Percentiles rank a stretch among this genome's conserved stretches.
phyloP scores from a whole-genome alignment of 2,329 filamentous ascomycete species.

The Apiospora koreana region DNA sequence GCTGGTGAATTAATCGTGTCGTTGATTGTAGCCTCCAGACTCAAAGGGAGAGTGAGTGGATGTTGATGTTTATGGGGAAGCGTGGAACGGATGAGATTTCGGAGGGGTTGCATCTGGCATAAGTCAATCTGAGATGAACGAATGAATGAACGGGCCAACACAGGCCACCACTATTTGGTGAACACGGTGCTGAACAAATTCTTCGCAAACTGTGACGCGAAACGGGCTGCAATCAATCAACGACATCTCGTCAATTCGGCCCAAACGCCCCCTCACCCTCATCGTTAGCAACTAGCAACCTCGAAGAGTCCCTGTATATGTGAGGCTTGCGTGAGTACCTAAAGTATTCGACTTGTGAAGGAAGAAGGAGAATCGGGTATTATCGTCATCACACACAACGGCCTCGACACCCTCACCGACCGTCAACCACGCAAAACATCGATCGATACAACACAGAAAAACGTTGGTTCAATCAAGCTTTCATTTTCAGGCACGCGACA shows the following conservation, averaged over 20 bases:
- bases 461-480: neutral
- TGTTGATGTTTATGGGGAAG: too few species aligned
- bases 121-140: neutral
- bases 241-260: neutral
- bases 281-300: neutral
- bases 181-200: constrained; percentile 8
- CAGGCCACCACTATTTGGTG: neutral
- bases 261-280: neutral
- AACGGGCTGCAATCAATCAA: neutral
- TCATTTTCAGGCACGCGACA: neutral
- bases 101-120: neutral
- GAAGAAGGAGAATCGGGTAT: neutral
- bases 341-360: neutral
- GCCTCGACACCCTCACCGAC: neutral
- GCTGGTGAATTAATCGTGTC: neutral
- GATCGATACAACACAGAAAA: neutral
- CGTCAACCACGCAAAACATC: neutral
- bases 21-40: neutral
- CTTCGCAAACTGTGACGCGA: constrained; percentile 1
- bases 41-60: too few species aligned
- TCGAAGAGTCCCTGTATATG: neutral
- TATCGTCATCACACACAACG: neutral
- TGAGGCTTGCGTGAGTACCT: neutral
- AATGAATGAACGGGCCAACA: neutral
- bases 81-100: neutral